Evolutionary conservation across 768 basidiomycete genomes (phyloP).

Genomic region (Tylopilus sp.): DNA sequence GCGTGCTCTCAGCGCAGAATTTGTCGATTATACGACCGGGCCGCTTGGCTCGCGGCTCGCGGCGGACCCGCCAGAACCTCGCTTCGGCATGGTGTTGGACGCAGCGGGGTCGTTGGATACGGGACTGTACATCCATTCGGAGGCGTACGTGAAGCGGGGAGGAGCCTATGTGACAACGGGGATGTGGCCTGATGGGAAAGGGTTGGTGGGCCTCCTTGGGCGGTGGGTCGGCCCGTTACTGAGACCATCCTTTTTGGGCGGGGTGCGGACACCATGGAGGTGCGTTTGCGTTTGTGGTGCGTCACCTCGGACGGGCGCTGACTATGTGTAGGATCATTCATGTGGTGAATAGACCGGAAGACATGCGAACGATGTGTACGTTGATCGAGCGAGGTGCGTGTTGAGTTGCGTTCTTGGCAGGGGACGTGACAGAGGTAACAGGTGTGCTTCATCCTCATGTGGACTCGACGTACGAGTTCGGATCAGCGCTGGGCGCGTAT

Average conservation of each 20-base stretch:
- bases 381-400: slow-evolving; percentile 43
- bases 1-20: slow-evolving; percentile 61
- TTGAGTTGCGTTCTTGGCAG: neutral
- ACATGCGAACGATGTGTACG: slow-evolving; percentile 35
- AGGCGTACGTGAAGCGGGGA: slow-evolving; percentile 48
- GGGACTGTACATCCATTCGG: slow-evolving; percentile 46
- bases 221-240: neutral
- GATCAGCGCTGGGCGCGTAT: slow-evolving; percentile 59
- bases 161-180: slow-evolving; percentile 56
- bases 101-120: slow-evolving; percentile 50
- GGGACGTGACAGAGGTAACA: too few species aligned
- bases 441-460: slow-evolving; percentile 42
- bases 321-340: slow-evolving; percentile 23
- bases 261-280: slow-evolving; percentile 45
- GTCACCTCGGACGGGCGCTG: neutral
- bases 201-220: slow-evolving; percentile 9
- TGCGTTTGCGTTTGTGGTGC: slow-evolving; percentile 26
- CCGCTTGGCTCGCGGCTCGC: slow-evolving; percentile 47
- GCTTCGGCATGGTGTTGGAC: slow-evolving; percentile 60
- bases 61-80: slow-evolving; percentile 43
- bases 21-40: slow-evolving; percentile 59
- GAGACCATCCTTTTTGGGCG: slow-evolving; percentile 52
- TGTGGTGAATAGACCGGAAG: slow-evolving; percentile 31
- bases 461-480: slow-evolving; percentile 57
- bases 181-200: slow-evolving; percentile 35